Evolutionary conservation across 192 early-diverging fungal genomes (phyloP), one percentile per base, ranked within the genome.

Genomic region (Linnemannia zychae): DNA sequence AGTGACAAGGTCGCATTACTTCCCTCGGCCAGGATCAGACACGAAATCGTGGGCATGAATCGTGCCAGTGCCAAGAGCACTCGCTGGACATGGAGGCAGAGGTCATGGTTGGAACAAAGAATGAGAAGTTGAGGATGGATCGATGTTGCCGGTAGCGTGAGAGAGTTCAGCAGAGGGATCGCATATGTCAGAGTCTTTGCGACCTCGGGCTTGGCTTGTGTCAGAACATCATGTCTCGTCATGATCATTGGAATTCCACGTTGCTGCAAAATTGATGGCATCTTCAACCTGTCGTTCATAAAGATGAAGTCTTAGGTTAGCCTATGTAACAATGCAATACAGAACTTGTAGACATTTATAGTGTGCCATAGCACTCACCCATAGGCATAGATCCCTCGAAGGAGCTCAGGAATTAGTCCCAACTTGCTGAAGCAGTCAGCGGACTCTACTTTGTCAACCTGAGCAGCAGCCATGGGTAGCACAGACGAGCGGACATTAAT

Each of bases 1-100:
- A 85, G 50, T 3, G 83, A 85, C 12, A 85, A 37, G 1, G 83
- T 85, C 0, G 83, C 83, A 44, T 73, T 85, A 18, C 37, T 79
- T 18, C 83, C 83, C n/a, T 85, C 83, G 24, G 83, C 83, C 36
- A 77, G 67, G 22, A 85, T 79, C 38, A 85, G 24, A 46, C 83
- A 85, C 7, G 83, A 85, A 11, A 85, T 85, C 46, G 83, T 85
- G 0, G 83, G 83, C 83, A 85, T 85, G 70, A 85, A 85, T n/a
- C 83, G 77, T 18, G 83, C 83, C 2, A 85, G 40, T 18, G 83
- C 83, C 70, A 85, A 18, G 3, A 85, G 74, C 1, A 85, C 83
- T n/a, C 83, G 67, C n/a, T 85, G 83, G 11, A 85, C 83, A 47
- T 85, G 83, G 7, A 76, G 49, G 60, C 83, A 85, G 24, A 85